Evolutionary conservation across 208 protist genomes (phyloP), one percentile per base, ranked within the genome.

Genomic region (Angomonas deanei): DNA sequence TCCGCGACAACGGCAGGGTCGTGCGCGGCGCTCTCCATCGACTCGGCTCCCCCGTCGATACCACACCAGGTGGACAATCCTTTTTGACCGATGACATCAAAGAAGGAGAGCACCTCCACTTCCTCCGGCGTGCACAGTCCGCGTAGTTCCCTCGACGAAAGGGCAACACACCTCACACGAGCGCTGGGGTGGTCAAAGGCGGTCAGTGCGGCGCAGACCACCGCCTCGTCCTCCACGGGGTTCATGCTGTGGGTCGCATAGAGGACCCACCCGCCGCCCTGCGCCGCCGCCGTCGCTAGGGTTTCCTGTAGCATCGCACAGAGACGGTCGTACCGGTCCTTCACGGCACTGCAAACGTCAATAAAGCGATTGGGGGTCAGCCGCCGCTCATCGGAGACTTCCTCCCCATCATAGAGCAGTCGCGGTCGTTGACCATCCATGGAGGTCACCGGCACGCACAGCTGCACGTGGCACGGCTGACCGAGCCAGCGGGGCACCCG

Each of bases 231-330:
- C 77, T 98, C 95, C 5, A 98, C 57, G 15, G 96, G 95, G 65
- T 97, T 97, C 70, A 97, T 72, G 36, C 85, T 94, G 58, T 92
- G 93, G 17, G 95, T 98, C 6, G 86, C 91, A 71, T 98, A 98
- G 27, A 98, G 72, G 32, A 98, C 78, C 28, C 78, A 70, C 6
- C 93, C 93, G 28, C 66, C 64, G 21, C 56, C 21, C 15, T 28
- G 17, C n/a, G 33, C 59, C n/a, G 38, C 36, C 1, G 50, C 64
- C 0, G 30, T 19, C 3, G 34, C 19, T 1, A 84, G 58, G 13
- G 84, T 79, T 8, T 63, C 46, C 24, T 53, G 59, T 0, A 93
- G 76, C 32, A 79, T 71, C 19, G 56, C 46, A 24, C 70, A 64
- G 15, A 88, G 63, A 38, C 65, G 64, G 15, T 60, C 57, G 64